Percentiles rank a stretch among this genome's conserved stretches.
Conservation (phyloP, 208 protist species). For the Trypanosoma congolense region DNA sequence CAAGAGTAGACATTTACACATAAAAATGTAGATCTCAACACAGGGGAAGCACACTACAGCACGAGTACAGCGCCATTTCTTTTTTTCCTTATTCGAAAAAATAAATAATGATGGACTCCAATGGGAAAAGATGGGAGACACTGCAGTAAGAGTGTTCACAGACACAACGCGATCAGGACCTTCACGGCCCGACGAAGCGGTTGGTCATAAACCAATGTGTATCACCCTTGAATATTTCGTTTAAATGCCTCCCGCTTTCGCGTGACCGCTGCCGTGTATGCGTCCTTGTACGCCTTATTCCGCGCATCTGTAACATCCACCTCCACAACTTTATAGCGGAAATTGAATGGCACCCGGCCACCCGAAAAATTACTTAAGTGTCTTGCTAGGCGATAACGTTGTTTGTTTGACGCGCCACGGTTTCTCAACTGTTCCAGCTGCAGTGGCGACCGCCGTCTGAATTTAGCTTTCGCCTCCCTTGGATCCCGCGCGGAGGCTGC, state of each 20-base stretch:
- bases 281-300: slow-evolving; percentile 41
- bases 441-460: slow-evolving; percentile 34
- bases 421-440: slow-evolving; percentile 55
- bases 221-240: slow-evolving; percentile 16
- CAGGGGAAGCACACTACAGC: no score
- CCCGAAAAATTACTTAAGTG: slow-evolving; percentile 62
- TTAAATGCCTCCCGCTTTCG: slow-evolving; percentile 62
- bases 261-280: slow-evolving; percentile 43
- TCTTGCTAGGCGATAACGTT: slow-evolving; percentile 55
- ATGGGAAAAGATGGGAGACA: no score
- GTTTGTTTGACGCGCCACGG: slow-evolving; percentile 57
- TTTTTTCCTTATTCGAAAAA: no score
- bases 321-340: slow-evolving; percentile 80
- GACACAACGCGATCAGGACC: no score
- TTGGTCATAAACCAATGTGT: background rate
- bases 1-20: no score
- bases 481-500: slow-evolving; percentile 10
- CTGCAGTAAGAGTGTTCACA: no score
- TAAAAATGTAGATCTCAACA: no score
- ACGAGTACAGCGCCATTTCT: no score
- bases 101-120: no score
- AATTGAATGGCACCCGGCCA: slow-evolving; percentile 80
- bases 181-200: no score
- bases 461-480: background rate
- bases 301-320: slow-evolving; percentile 70